These are phyloP conservation scores for Purshia tridentata DNA, from an alignment of 306 rosid genomes.

Conservation along the genomic window DNA sequence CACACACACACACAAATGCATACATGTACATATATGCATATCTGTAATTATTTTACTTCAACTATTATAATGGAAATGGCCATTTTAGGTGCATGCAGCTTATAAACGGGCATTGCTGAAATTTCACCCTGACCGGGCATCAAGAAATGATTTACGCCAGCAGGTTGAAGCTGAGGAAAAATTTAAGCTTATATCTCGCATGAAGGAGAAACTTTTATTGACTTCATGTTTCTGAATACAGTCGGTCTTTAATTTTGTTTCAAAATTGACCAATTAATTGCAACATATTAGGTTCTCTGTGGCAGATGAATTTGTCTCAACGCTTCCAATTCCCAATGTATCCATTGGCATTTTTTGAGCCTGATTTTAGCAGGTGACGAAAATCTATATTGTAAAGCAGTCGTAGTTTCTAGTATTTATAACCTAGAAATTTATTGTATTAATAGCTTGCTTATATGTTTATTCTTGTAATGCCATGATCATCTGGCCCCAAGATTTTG, in stretches of 20 bases:
- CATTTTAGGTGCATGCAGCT: slow-evolving; percentile 77
- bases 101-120: slow-evolving; percentile 72
- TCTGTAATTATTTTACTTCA: background rate
- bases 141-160: slow-evolving; percentile 62
- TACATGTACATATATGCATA: background rate
- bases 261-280: background rate
- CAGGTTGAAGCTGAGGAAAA: slow-evolving; percentile 94
- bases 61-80: slow-evolving; percentile 16
- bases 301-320: slow-evolving; percentile 12
- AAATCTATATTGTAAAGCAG: background rate
- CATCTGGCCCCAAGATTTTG: background rate
- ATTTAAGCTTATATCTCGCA: slow-evolving; percentile 77
- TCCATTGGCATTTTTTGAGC: slow-evolving; percentile 13
- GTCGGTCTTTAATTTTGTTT: background rate
- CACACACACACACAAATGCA: background rate
- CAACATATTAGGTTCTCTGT: slow-evolving; percentile 6
- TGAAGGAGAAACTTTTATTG: slow-evolving; percentile 59
- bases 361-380: background rate
- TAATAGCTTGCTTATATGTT: background rate
- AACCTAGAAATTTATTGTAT: background rate
- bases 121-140: slow-evolving; percentile 89
- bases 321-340: background rate
- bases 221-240: slow-evolving; percentile 37
- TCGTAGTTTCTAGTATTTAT: background rate
- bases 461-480: background rate